Percentiles rank a stretch among this genome's conserved stretches.
Evolutionary conservation across 129 eudicot genomes (phyloP).

Genomic region (Chrysanthemum seticuspe): DNA sequence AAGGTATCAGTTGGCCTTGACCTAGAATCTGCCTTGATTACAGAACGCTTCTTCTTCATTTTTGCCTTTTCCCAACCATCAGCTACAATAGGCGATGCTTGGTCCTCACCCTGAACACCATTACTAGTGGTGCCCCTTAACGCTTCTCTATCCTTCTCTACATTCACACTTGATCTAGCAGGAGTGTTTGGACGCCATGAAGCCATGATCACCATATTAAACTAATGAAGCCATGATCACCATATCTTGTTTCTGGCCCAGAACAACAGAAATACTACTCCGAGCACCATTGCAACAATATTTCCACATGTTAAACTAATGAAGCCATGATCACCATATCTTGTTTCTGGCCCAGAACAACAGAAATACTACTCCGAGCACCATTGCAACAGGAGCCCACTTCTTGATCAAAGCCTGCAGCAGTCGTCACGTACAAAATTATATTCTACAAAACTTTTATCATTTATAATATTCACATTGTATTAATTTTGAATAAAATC

Average conservation of each 20-base stretch:
- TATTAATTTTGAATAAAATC: background rate
- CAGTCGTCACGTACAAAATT: background rate
- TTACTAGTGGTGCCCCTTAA: constrained; percentile 41
- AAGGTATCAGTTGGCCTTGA: constrained; percentile 33
- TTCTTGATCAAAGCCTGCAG: constrained; percentile 83
- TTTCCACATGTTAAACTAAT: background rate
- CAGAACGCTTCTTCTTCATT: constrained; percentile 85
- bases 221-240: too few species aligned
- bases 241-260: constrained; percentile 75
- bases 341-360: constrained; percentile 77
- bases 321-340: constrained; percentile 59
- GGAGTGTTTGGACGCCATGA: constrained; percentile 58
- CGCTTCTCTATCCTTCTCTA: constrained; percentile 63
- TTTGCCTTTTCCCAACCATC: constrained; percentile 94
- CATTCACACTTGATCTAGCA: constrained; percentile 54
- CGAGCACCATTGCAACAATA: constrained; percentile 55
- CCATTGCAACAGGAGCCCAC: constrained; percentile 98
- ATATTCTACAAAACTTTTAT: background rate
- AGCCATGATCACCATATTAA: too few species aligned
- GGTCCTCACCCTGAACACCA: constrained; percentile 50
- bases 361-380: constrained; percentile 76
- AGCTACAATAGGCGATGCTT: constrained; percentile 39
- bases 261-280: constrained; percentile 77
- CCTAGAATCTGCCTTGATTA: constrained; percentile 48
- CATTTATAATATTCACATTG: background rate